Percentiles rank a stretch among this genome's conserved stretches.
These are phyloP conservation scores for Globisporangium spinosum DNA, from an alignment of 352 stramenopile species.

Conservation along the genomic window DNA sequence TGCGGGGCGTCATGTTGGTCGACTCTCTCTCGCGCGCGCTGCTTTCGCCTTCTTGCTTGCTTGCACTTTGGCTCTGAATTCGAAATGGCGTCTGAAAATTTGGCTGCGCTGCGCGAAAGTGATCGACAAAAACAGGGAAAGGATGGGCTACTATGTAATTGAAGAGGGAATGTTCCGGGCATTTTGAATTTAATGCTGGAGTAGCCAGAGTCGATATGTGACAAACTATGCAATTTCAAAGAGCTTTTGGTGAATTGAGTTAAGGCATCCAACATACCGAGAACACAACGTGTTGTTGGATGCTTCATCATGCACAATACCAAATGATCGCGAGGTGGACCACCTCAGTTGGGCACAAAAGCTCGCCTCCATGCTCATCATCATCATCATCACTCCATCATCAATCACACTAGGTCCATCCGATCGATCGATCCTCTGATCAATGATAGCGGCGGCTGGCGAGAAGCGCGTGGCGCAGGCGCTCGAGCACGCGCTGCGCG, in stretches of 20 bases:
- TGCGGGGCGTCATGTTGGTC: background rate
- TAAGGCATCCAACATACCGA: background rate
- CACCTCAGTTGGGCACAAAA: background rate
- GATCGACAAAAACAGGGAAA: background rate
- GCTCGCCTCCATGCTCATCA: background rate
- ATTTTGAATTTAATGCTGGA: background rate
- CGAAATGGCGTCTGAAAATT: background rate
- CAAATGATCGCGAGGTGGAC: background rate
- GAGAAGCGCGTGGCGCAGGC: constrained; percentile 15
- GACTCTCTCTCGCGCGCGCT: background rate
- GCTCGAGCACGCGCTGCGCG: constrained; percentile 50
- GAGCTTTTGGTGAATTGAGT: background rate
- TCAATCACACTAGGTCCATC: background rate
- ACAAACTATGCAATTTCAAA: background rate
- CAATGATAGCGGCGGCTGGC: background rate
- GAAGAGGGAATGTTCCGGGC: background rate
- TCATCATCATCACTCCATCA: background rate
- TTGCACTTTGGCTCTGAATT: background rate
- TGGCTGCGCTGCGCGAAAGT: background rate
- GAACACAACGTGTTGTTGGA: background rate
- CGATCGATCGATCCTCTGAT: background rate
- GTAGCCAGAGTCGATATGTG: background rate
- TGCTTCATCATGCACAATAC: background rate
- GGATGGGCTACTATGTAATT: background rate
- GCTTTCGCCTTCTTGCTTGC: background rate